phyloP scores from a whole-genome alignment of 129 eudicot species.

The Helichrysum umbraculigerum region DNA sequence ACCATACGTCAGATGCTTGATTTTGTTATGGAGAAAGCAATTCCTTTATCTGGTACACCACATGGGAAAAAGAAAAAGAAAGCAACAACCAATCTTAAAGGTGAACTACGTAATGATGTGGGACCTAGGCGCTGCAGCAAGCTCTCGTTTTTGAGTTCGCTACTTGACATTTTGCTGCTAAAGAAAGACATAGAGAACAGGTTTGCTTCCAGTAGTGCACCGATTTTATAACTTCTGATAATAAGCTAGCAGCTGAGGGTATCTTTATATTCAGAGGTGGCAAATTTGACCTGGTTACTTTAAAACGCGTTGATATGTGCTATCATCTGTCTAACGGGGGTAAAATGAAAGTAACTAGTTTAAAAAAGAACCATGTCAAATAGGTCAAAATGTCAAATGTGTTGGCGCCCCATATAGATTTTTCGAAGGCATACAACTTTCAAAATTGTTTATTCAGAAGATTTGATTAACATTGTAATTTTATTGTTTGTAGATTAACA shows the following conservation, averaged over 20 bases:
- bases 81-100: conserved; percentile 27
- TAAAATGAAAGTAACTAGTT: no score
- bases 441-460: background rate
- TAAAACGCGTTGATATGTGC: no score
- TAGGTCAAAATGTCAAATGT: no score
- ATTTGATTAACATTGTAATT: background rate
- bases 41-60: conserved; percentile 18
- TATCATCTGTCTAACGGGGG: no score
- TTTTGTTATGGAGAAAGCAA: conserved; percentile 38
- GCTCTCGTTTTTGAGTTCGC: conserved; percentile 55
- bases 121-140: conserved; percentile 40
- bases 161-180: conserved; percentile 70
- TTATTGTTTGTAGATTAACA: background rate
- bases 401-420: no score
- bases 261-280: background rate
- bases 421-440: background rate
- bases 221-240: conserved; percentile 2
- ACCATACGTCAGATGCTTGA: conserved; percentile 54
- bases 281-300: background rate
- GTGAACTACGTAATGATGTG: conserved; percentile 29
- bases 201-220: conserved; percentile 30
- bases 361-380: no score
- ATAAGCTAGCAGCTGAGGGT: background rate
- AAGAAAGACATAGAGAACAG: conserved; percentile 83
- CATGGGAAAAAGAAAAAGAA: conserved; percentile 62